Base-by-base conservation (phyloP, 1,284 basidiomycete species). In the Salmacisia buchloeana region DNA sequence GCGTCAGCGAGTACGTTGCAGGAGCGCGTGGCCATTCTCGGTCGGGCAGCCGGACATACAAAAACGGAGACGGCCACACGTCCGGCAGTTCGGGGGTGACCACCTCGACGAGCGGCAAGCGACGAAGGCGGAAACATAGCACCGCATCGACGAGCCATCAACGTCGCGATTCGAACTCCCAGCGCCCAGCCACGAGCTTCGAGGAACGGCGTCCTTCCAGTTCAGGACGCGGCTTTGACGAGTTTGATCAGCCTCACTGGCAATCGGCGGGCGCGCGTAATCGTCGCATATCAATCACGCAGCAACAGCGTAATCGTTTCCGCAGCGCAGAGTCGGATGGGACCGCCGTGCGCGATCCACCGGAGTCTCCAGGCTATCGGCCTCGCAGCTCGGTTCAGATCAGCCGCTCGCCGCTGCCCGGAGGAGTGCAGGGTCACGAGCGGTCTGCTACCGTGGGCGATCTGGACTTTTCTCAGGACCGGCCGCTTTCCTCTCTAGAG, bases 241-340 rank as follows among this genome's bases (percentile, higher is more conserved):
- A 54, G 49, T 54, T 54, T 29, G 49, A 54, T 33, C 49, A 54
- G 15, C 49, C 49, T 15, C 49, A 54, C 34, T 54, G 49, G 49
- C 49, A 54, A 18, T 25, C 27, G 29, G 49, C 27, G 13, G 49
- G 49, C 9, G 49, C 49, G 4, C 23, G 49, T 15, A 12, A 27
- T 3, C 49, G 49, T 5, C 49, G 49, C 9, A 54, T 54, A 27
- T 54, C 49, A 31, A 3, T 33, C 18, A 54, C 49, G 25, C 49
- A 54, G 49, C 49, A 54, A 31, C 49, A 52, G 27, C 46, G 49
- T 6, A 54, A 33, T 54, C 49, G 49, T 3, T 33, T 54, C 29
- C 49, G 25, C 10, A 54, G 49, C 27, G 27, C 49, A 1, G 49
- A 54, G 15, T 54, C 49, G 25, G 49, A 54, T 54, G 49, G 15